Evolutionary conservation across 768 basidiomycete species (phyloP).

Genomic region (Termitomyces heimii): DNA sequence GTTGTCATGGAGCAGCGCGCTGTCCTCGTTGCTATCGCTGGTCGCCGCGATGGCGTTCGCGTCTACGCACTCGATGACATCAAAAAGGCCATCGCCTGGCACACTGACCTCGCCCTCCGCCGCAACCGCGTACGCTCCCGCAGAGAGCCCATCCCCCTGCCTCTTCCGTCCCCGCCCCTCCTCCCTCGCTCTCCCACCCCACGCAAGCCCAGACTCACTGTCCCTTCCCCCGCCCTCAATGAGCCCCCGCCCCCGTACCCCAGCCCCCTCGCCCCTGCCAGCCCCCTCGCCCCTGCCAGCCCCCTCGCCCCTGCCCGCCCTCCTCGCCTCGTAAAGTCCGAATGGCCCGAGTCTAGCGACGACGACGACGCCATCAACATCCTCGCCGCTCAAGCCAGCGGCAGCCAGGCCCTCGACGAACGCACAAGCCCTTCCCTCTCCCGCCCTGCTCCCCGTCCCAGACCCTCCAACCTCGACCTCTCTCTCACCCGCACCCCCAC

Average conservation of each 20-base stretch:
- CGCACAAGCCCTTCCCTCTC: slow-evolving; percentile 54
- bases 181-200: slow-evolving; percentile 38
- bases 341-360: slow-evolving; percentile 81
- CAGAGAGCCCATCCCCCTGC: slow-evolving; percentile 41
- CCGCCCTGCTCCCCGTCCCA: too few relatives aligned
- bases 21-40: slow-evolving; percentile 86
- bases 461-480: slow-evolving; percentile 69
- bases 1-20: slow-evolving; percentile 92
- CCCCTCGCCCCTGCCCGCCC: slow-evolving; percentile 39
- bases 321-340: slow-evolving; percentile 32
- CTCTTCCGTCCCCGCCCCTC: slow-evolving; percentile 20
- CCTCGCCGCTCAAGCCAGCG: slow-evolving; percentile 75
- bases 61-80: slow-evolving; percentile 88
- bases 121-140: slow-evolving; percentile 70
- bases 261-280: slow-evolving; percentile 72
- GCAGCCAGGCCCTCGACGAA: slow-evolving; percentile 78
- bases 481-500: slow-evolving; percentile 31
- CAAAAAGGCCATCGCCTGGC: slow-evolving; percentile 82
- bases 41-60: slow-evolving; percentile 78
- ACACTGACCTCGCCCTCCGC: slow-evolving; percentile 73
- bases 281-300: slow-evolving; percentile 53
- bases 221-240: slow-evolving; percentile 31
- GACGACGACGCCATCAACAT: slow-evolving; percentile 86
- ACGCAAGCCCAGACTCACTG: slow-evolving; percentile 25
- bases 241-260: slow-evolving; percentile 74